Evolutionary conservation across 495 filamentous ascomycete genomes (phyloP), one percentile per base, ranked within the genome.

Genomic region (Cryomyces antarcticus): DNA sequence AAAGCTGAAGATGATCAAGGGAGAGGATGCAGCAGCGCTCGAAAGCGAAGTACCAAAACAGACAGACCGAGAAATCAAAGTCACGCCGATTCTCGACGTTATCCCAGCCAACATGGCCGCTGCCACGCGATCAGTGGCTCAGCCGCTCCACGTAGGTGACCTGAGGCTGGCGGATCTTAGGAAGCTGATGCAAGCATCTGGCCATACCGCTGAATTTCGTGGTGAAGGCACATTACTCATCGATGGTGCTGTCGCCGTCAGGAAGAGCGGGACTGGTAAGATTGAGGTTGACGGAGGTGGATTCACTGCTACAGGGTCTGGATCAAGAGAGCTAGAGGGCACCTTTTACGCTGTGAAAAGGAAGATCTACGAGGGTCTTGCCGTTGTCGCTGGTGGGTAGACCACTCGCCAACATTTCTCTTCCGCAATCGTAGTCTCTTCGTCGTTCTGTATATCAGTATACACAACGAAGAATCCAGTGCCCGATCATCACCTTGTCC

Each of bases 91-190:
- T 4, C 72, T 97, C 3, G 84, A 94, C 50, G 64, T 83, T 27
- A 62, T 93, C 5, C 82, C 85, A 2, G 64, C 69, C n/a, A 81
- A 66, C 49, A 71, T 89, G 60, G 75, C 77, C 6, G 76, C 82
- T 2, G 77, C 82, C 0, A 80, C 77, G 4, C 69, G 81, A 38
- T 80, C 80, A 9, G 71, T 81, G 43, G 75, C 84, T 6, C 86
- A 87, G 31, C 85, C 92, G 6, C 70, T 99, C 7, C 92, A 96
- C 55, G 92, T 96, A 24, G 89, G 89, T 44, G 89, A 99, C 53
- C 65, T 96, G 12, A 70, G 89, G 12, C 69, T 99, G 10, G 85
- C 89, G 0, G 86, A 95, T 56, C 61, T 99, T 40, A 69, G 92
- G 39, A 78, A 80, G 48, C 71, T 84, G 28, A 78, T 99, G 74